phyloP scores from a whole-genome alignment of 306 rosid species.

The Glycine latifolia region DNA sequence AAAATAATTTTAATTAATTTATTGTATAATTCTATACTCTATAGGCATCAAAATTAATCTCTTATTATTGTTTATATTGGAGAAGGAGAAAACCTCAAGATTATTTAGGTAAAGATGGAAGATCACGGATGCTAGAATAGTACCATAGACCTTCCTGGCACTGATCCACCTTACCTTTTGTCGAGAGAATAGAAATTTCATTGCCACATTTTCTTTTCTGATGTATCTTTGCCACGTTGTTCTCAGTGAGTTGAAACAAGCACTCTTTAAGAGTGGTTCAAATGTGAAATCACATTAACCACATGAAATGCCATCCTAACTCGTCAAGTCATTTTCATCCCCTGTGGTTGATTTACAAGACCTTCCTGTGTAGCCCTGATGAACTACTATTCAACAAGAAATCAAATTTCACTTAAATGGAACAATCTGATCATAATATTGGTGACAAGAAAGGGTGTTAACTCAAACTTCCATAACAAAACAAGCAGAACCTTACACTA shows the following conservation, averaged over 20 bases:
- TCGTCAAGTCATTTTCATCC: slow-evolving; percentile 48
- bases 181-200: neutral
- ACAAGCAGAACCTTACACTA: neutral
- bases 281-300: slow-evolving; percentile 43
- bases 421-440: neutral
- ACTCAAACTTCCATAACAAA: slow-evolving; percentile 36
- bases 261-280: slow-evolving; percentile 45
- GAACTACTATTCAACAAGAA: slow-evolving; percentile 15
- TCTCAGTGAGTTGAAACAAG: slow-evolving; percentile 35
- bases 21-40: too few species aligned
- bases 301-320: slow-evolving; percentile 29
- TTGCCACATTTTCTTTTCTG: neutral
- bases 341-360: slow-evolving; percentile 40
- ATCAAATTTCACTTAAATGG: neutral
- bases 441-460: neutral
- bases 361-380: slow-evolving; percentile 13
- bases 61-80: too few species aligned
- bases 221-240: neutral
- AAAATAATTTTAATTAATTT: too few species aligned
- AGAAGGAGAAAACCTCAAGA: too few species aligned
- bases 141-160: slow-evolving; percentile 35
- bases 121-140: slow-evolving; percentile 10
- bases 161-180: slow-evolving; percentile 8
- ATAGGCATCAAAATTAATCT: too few species aligned
- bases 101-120: neutral